Base-by-base conservation (phyloP, 2,329 filamentous ascomycete genomes). In the Cephalotrichum gorgonifer region DNA sequence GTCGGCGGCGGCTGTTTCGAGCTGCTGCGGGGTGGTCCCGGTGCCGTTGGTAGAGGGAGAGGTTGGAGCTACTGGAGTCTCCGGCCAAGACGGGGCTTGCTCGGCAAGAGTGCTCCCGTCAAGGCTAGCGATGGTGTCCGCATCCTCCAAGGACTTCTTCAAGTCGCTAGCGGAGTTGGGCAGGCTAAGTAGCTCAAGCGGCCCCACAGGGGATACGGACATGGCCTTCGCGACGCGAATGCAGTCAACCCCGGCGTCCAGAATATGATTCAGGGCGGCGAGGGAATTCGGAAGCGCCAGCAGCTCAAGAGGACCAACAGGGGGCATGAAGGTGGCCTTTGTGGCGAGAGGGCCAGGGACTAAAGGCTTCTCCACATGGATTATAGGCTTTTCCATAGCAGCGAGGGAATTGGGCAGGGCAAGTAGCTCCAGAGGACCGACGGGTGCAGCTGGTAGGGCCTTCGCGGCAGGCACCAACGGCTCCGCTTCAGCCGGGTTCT, bases 391-490 rank as follows among this genome's bases (percentile, higher is more conserved):
- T 17, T 51, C 53, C n/a, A 68, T 47, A n/a, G 72, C 70, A n/a
- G 56, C 56, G 3, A 57, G 52, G 1, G 76, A 79, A 54, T 82
- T 80, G n/a, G 78, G 78, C 31, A 82, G 60, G 9, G 73, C 68
- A 9, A 81, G 60, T 6, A 81, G 64, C 52, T 73, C 65, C 44
- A 61, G 53, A 3, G 69, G 70, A 2, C 67, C 68, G 38, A 68
- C 65, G 1, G 69, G 69, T 6, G 42, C 30, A 31, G 15, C 30
- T 15, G 11, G 30, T 15, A 6, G 11, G 30, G 30, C 4, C 30
- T 31, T 31, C n/a, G n/a, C n/a, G 56, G 22, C 57, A 51, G 12
- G 73, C 73, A 9, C 69, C 72, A 42, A 72, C 69, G 1, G 73
- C 28, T 31, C 28, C 7, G 5, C 41, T n/a, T 43, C 6, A 14